Conservation (phyloP, 2,329 filamentous ascomycete species). For the Fusarium devonianum region DNA sequence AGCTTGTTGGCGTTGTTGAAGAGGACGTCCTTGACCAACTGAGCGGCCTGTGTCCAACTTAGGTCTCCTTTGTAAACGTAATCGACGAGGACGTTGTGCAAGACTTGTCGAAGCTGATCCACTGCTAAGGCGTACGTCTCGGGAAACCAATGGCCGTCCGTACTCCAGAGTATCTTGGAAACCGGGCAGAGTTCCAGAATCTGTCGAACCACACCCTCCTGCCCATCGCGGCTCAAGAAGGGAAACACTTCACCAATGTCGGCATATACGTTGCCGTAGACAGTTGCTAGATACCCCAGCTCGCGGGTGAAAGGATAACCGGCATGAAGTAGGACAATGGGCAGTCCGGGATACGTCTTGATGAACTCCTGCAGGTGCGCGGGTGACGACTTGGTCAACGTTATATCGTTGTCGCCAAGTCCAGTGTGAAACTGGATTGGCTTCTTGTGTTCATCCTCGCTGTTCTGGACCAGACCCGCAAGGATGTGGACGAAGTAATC, state of each 20-base stretch:
- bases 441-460: constrained; percentile 61
- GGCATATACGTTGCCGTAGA: constrained; percentile 81
- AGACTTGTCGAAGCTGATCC: constrained; percentile 72
- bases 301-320: constrained; percentile 83
- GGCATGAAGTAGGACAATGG: constrained; percentile 80
- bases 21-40: constrained; percentile 71
- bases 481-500: constrained; percentile 72
- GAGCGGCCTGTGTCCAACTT: constrained; percentile 66
- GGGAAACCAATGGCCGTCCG: constrained; percentile 80
- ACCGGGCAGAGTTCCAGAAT: constrained; percentile 78
- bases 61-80: constrained; percentile 71
- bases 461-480: constrained; percentile 63
- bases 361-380: constrained; percentile 79
- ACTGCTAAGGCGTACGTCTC: constrained; percentile 80
- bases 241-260: constrained; percentile 87
- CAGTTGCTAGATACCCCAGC: constrained; percentile 77
- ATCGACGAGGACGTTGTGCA: constrained; percentile 72
- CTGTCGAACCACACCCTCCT: constrained; percentile 73
- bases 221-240: constrained; percentile 76
- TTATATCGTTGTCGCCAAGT: constrained; percentile 81
- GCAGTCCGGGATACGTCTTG: constrained; percentile 70
- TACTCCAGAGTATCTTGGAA: constrained; percentile 81
- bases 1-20: constrained; percentile 81
- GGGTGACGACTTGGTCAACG: constrained; percentile 73
- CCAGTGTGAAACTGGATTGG: constrained; percentile 87